phyloP scores from a whole-genome alignment of 495 filamentous ascomycete genomes.

The Polyplosphaeria fusca region DNA sequence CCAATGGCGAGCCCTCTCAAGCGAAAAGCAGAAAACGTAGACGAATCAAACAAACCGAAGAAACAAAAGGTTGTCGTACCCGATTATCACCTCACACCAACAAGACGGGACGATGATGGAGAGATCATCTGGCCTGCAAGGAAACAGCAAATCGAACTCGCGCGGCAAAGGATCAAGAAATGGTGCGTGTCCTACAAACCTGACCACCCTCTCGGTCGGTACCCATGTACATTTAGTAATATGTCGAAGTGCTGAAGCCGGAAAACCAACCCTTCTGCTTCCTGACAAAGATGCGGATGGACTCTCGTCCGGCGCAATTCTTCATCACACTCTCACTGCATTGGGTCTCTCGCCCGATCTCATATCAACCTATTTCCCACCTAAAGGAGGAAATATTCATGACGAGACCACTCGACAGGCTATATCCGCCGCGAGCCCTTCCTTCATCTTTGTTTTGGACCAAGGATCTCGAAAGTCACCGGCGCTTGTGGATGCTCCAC shows the following conservation, averaged over 20 bases:
- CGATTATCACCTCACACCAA: constrained; percentile 40
- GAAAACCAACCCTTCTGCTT: constrained; percentile 46
- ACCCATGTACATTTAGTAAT: no score
- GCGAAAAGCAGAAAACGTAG: constrained; percentile 3
- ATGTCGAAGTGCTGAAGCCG: constrained; percentile 27
- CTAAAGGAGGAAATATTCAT: constrained; percentile 53
- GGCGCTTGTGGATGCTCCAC: constrained; percentile 45
- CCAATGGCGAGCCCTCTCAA: constrained; percentile 12
- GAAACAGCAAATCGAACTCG: constrained; percentile 46
- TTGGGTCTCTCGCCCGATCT: constrained; percentile 48
- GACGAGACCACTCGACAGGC: constrained; percentile 45
- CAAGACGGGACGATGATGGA: constrained; percentile 43
- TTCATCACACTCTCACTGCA: constrained; percentile 51
- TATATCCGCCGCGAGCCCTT: constrained; percentile 48
- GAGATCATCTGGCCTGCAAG: constrained; percentile 55
- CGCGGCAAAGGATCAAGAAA: constrained; percentile 47
- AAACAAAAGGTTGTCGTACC: constrained; percentile 33
- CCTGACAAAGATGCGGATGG: constrained; percentile 65
- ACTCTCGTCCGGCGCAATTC: constrained; percentile 55
- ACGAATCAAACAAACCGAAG: constrained; percentile 22
- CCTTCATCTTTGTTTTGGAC: constrained; percentile 58
- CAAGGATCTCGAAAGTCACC: constrained; percentile 54
- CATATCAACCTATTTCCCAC: constrained; percentile 53
- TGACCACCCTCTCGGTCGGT: not conserved
- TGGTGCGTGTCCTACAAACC: constrained; percentile 45